Evolutionary conservation across 2,329 filamentous ascomycete genomes (phyloP).

Genomic region (Metarhizium sp.): DNA sequence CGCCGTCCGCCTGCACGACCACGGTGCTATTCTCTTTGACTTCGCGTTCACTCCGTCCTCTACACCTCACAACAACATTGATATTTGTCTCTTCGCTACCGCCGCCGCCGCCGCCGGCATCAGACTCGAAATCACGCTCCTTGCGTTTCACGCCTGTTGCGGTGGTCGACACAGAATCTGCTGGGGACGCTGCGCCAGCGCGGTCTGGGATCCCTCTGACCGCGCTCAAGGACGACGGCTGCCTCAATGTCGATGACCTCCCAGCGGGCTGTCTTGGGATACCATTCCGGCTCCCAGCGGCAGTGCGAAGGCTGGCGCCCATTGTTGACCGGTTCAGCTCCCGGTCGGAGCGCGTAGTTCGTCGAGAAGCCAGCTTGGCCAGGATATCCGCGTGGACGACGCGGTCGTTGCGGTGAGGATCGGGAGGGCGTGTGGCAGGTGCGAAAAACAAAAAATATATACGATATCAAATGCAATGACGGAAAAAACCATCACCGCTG

Average conservation of each 20-base stretch:
- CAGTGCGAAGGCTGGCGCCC: conserved; percentile 1
- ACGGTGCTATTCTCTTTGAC: conserved; percentile 91
- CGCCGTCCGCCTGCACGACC: conserved; percentile 79
- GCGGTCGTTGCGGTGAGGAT: neutral
- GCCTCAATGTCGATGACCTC: conserved; percentile 4
- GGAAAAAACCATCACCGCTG: neutral
- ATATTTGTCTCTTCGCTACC: conserved; percentile 83
- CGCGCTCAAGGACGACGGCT: conserved; percentile 1
- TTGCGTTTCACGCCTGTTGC: conserved; percentile 68
- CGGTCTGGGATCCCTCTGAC: conserved; percentile 5
- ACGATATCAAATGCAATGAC: neutral
- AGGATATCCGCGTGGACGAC: neutral
- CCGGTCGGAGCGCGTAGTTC: conserved; percentile 8
- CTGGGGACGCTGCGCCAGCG: conserved; percentile 38
- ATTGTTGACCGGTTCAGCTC: conserved; percentile 7
- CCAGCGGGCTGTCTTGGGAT: conserved; percentile 1
- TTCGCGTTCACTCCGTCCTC: conserved; percentile 87
- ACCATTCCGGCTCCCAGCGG: conserved; percentile 2
- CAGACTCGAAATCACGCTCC: conserved; percentile 70
- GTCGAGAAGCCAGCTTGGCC: conserved; percentile 8
- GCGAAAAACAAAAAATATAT: neutral
- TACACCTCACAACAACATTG: conserved; percentile 90
- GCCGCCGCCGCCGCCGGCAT: conserved; percentile 20
- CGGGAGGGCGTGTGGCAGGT: neutral
- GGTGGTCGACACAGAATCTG: conserved; percentile 48